phyloP scores from a whole-genome alignment of 2,329 filamentous ascomycete genomes.

The Tolypocladium paradoxum region DNA sequence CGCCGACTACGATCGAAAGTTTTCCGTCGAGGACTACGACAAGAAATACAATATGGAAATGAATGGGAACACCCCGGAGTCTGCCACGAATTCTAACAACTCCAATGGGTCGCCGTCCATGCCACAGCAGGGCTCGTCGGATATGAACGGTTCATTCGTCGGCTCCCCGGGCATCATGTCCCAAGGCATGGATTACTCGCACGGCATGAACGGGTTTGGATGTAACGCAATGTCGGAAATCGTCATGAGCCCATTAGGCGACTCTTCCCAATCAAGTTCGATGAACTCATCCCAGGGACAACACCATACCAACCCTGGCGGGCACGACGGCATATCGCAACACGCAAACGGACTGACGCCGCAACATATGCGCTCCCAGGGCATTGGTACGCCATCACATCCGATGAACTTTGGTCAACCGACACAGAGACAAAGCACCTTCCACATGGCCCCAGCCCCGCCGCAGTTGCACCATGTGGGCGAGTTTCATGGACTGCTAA shows the following conservation, averaged over 20 bases:
- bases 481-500: conserved; percentile 39
- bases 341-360: conserved; percentile 13
- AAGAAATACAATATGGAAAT: conserved; percentile 26
- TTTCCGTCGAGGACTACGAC: conserved; percentile 31
- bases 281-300: conserved; percentile 11
- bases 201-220: conserved; percentile 31
- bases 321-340: conserved; percentile 17
- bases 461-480: conserved; percentile 16
- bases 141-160: conserved; percentile 39
- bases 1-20: conserved; percentile 36
- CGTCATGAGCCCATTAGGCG: conserved; percentile 38
- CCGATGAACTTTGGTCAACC: conserved; percentile 16
- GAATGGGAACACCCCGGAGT: conserved; percentile 23
- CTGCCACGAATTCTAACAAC: conserved; percentile 17
- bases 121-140: conserved; percentile 13
- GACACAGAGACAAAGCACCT: conserved; percentile 20
- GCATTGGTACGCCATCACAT: conserved; percentile 15
- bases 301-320: conserved; percentile 16
- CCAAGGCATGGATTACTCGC: conserved; percentile 37
- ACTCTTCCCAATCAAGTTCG: conserved; percentile 9
- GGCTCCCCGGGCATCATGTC: conserved; percentile 45
- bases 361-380: conserved; percentile 13
- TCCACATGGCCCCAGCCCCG: conserved; percentile 17
- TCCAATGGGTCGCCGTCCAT: conserved; percentile 18
- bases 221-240: conserved; percentile 40